Percentiles rank a stretch among this genome's conserved stretches.
Evolutionary conservation across 345 rosid species (phyloP).

Genomic region (Murraya koenigii): DNA sequence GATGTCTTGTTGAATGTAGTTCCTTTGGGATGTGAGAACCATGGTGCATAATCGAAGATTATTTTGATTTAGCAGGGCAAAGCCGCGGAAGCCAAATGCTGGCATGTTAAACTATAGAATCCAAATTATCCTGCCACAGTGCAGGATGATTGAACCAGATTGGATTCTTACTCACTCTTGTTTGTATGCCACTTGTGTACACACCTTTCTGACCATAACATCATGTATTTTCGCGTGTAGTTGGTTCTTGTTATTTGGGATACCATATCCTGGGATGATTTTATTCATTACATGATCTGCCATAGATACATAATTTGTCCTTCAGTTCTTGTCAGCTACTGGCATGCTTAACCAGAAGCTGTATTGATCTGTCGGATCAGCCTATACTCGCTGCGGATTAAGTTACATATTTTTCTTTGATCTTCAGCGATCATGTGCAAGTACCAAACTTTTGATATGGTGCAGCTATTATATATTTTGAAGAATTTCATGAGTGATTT

Average conservation of each 20-base stretch:
- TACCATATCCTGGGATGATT: neutral
- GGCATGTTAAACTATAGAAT: neutral
- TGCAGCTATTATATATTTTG: no score
- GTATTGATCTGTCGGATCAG: no score
- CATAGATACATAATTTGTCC: neutral
- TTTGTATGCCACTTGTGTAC: neutral
- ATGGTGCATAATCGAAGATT: neutral
- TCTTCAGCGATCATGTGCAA: neutral
- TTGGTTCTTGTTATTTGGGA: neutral
- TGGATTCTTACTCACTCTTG: neutral
- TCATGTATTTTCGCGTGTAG: neutral
- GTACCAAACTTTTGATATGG: neutral
- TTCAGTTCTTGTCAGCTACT: neutral
- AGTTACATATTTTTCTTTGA: neutral
- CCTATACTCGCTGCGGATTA: neutral
- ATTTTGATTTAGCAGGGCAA: neutral
- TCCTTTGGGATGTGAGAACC: neutral
- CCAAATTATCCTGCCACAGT: neutral
- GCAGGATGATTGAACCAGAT: neutral
- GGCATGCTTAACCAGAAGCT: neutral
- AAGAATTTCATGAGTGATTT: neutral
- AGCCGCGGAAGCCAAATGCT: neutral
- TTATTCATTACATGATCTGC: neutral
- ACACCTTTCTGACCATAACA: neutral
- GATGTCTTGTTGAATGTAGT: neutral